These are phyloP conservation scores for Termitomyces heimii DNA, from an alignment of 768 basidiomycete genomes.

Conservation along the genomic window DNA sequence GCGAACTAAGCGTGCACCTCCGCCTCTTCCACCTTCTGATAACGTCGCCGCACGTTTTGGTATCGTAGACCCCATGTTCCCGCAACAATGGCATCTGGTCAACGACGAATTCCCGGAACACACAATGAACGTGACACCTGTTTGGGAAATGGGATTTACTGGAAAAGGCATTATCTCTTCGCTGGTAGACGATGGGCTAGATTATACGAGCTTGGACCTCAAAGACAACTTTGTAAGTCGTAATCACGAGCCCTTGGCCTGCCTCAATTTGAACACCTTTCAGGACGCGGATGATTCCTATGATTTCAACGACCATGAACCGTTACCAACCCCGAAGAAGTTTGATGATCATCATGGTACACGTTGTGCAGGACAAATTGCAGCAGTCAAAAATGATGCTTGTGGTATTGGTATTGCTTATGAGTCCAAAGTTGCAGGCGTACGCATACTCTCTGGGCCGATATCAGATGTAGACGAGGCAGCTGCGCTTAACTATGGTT, in stretches of 20 bases:
- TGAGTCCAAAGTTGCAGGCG: slow-evolving; percentile 83
- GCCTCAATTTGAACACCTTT: slow-evolving; percentile 13
- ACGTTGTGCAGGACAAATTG: slow-evolving; percentile 95
- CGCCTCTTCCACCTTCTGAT: slow-evolving; percentile 35
- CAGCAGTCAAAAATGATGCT: slow-evolving; percentile 85
- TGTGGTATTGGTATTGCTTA: slow-evolving; percentile 96
- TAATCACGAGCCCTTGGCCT: not conserved
- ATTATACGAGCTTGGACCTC: slow-evolving; percentile 84
- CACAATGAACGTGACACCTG: slow-evolving; percentile 86
- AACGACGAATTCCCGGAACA: slow-evolving; percentile 54
- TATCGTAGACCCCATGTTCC: slow-evolving; percentile 79
- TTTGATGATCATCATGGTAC: slow-evolving; percentile 96
- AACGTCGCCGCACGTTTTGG: slow-evolving; percentile 13
- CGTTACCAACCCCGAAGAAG: slow-evolving; percentile 81
- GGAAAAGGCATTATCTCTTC: slow-evolving; percentile 85
- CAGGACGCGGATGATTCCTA: slow-evolving; percentile 86
- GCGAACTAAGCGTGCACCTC: slow-evolving; percentile 75
- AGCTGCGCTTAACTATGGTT: slow-evolving; percentile 89
- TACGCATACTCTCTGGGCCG: slow-evolving; percentile 91
- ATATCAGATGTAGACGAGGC: slow-evolving; percentile 97
- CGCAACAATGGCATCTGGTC: slow-evolving; percentile 50
- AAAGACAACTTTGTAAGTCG: slow-evolving; percentile 84
- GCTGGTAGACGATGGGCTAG: slow-evolving; percentile 93
- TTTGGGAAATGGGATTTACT: slow-evolving; percentile 90
- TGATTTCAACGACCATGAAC: slow-evolving; percentile 93